Base-by-base conservation (phyloP, 345 rosid species). In the Lepidium sativum region DNA sequence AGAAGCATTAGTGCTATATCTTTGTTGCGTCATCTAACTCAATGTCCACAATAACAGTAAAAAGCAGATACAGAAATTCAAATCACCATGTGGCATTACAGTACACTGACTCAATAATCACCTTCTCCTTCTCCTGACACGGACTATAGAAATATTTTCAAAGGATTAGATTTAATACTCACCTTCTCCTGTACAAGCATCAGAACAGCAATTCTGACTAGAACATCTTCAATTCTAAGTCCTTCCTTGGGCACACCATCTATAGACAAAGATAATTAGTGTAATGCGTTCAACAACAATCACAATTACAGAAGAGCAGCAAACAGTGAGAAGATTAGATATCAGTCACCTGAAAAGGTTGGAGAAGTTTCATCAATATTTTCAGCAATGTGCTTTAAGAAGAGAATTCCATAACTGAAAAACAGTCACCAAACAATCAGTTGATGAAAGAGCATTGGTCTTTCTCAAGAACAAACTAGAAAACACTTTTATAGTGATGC, bases 171-270 rank as follows among this genome's bases (percentile, higher is more conserved):
- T 15, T 34, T 25, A 40, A 38, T 9, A 60, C 80, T 80, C 74
- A 89, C 99, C 88, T 88, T 95, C 35, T 91, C 88, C 78, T 81
- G 73, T 16, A 95, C 47, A 66, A 84, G 75, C 77, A 80, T 65
- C 76, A 95, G 78, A 73, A 75, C 50, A 21, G 94, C 96, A 62
- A 88, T 83, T 76, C 99, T 83, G 42, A 88, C 82, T 9, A 95
- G 85, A 8, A 95, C 98, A 69, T 95, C 99, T 67, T 69, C 80
- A 62, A 85, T 83, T 80, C 99, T 79, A 57, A 95, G 97, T 65
- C 99, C 99, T 79, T 95, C 99, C 78, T 95, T 91, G 5, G 99
- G 99, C 59, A 95, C 98, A 63, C 98, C 98, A 79, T 88, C 99
- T 95, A 75, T 69, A 82, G 52, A 70, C 65, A 79, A 81, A 50